Percentiles rank a stretch among this genome's conserved stretches.
Evolutionary conservation across 345 rosid species (phyloP).

Genomic region (Pistacia integerrima): DNA sequence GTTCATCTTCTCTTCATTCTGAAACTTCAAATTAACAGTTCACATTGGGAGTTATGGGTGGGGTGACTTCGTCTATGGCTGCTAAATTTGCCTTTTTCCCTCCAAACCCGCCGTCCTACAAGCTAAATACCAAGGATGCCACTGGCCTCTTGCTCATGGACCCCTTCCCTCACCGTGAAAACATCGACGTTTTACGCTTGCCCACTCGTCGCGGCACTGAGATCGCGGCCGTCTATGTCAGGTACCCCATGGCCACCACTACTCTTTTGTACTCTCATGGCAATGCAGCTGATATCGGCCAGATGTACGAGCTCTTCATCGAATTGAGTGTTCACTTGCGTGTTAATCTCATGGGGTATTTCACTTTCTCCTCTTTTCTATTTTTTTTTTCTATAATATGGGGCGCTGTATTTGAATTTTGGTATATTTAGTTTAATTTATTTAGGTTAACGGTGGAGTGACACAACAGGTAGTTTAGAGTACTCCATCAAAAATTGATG

Average conservation of each 20-base stretch:
- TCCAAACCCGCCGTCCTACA: constrained; percentile 92
- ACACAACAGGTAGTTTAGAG: neutral
- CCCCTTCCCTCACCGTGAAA: constrained; percentile 87
- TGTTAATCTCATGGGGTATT: constrained; percentile 91
- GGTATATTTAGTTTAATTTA: neutral
- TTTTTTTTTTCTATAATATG: neutral
- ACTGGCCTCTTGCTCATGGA: constrained; percentile 67
- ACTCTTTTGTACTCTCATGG: constrained; percentile 94
- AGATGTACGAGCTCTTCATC: constrained; percentile 97
- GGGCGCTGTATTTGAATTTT: neutral
- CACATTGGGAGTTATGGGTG: constrained; percentile 55
- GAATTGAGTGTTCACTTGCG: constrained; percentile 91
- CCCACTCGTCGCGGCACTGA: constrained; percentile 78
- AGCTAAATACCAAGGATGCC: constrained; percentile 50
- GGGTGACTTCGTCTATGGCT: constrained; percentile 98
- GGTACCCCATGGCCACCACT: constrained; percentile 86
- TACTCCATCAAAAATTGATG: neutral
- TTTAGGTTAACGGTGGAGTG: neutral
- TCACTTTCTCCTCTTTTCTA: neutral
- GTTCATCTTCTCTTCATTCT: constrained; percentile 24
- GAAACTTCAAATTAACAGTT: constrained; percentile 1
- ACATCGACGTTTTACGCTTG: constrained; percentile 75
- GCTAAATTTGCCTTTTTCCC: constrained; percentile 95
- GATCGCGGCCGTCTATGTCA: constrained; percentile 75
- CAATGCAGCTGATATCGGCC: constrained; percentile 94